Conservation (phyloP, 2,329 filamentous ascomycete genomes). For the Diaporthe destruens region DNA sequence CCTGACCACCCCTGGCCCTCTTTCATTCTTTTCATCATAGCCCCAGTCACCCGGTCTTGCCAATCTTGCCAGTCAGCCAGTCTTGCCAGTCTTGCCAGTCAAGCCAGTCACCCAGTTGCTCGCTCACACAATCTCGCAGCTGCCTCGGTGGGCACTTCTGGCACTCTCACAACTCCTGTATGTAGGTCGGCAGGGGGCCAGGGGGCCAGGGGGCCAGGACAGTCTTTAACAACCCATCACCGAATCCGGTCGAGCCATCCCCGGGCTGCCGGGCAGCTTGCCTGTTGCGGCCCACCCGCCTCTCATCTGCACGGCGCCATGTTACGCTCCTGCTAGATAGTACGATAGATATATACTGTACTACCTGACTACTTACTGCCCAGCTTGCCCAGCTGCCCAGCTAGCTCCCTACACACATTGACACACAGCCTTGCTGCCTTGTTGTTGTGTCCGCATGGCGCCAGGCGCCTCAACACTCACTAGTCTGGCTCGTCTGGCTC, state of each 20-base stretch:
- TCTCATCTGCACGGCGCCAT: background rate
- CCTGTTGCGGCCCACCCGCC: slow-evolving; percentile 13
- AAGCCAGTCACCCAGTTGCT: no score
- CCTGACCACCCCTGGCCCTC: background rate
- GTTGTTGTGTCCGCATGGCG: slow-evolving; percentile 4
- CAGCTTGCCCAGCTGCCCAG: no score
- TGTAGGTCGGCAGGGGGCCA: no score
- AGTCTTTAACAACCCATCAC: background rate
- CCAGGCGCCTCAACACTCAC: background rate
- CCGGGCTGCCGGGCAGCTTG: slow-evolving; percentile 31
- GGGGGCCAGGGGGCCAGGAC: no score
- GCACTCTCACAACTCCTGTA: no score
- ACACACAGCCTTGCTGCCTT: no score
- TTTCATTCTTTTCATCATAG: background rate
- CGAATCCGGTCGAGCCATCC: slow-evolving; percentile 28
- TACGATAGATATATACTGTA: background rate
- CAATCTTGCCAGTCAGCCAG: no score
- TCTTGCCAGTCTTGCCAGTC: no score
- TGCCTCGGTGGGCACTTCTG: no score
- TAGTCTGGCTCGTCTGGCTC: background rate
- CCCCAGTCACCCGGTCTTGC: no score
- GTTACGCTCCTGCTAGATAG: background rate
- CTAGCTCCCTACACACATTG: no score
- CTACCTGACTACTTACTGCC: background rate
- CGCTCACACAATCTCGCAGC: no score